Conservation (phyloP, 2,329 filamentous ascomycete species). For the Sarocladium kiliense region DNA sequence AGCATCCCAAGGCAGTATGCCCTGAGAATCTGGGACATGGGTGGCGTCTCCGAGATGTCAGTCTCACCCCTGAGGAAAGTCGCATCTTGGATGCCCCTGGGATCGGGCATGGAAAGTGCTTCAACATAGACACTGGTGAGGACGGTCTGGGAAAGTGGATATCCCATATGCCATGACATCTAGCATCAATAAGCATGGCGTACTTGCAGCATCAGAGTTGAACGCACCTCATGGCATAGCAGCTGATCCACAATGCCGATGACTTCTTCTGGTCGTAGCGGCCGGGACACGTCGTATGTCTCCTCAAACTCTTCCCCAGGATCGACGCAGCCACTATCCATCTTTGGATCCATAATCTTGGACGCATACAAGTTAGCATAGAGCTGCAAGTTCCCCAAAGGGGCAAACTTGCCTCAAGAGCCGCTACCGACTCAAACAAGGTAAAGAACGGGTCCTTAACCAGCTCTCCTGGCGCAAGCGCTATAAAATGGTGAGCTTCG, state of each 20-base stretch:
- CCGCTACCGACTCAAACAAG: constrained; percentile 88
- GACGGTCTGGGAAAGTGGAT: constrained; percentile 88
- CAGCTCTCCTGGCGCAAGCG: constrained; percentile 71
- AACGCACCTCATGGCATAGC: constrained; percentile 73
- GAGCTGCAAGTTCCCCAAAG: not conserved
- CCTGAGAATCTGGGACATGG: constrained; percentile 62
- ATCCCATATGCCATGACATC: constrained; percentile 97
- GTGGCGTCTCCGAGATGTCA: constrained; percentile 27
- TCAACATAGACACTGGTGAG: constrained; percentile 93
- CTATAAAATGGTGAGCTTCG: constrained; percentile 39
- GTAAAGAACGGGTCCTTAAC: constrained; percentile 94
- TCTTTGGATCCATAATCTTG: constrained; percentile 98
- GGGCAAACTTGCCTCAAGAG: constrained; percentile 57
- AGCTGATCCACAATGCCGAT: constrained; percentile 93
- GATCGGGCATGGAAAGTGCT: constrained; percentile 67
- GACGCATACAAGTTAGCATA: not conserved
- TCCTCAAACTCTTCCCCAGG: constrained; percentile 79
- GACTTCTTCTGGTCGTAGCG: constrained; percentile 70
- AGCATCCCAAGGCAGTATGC: constrained; percentile 83
- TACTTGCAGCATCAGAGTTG: not conserved
- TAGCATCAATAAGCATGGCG: constrained; percentile 27
- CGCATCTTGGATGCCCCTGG: constrained; percentile 58
- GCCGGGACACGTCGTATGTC: constrained; percentile 66
- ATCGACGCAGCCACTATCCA: constrained; percentile 87
- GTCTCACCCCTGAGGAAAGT: constrained; percentile 47